These are phyloP conservation scores for Flueggea neowawraea DNA, from an alignment of 441 rosid species.

Conservation along the genomic window DNA sequence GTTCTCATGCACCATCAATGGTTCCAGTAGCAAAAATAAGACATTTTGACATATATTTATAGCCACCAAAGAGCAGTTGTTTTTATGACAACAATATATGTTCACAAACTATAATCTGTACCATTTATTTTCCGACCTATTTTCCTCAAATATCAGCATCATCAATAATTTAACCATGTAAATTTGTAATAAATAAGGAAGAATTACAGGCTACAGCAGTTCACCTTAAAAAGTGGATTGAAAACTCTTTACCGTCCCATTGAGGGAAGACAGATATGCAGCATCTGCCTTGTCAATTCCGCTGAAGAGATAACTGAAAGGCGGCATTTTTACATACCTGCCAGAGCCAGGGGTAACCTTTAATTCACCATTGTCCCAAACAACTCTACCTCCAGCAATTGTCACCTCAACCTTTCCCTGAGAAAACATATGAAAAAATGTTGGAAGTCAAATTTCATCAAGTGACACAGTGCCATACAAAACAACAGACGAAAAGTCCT, in stretches of 20 bases:
- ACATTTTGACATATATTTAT: too few species aligned
- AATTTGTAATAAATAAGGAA: too few species aligned
- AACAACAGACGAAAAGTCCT: background rate
- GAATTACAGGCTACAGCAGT: background rate
- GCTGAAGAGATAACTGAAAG: slow-evolving; percentile 69
- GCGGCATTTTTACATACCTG: slow-evolving; percentile 66
- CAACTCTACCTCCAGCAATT: slow-evolving; percentile 76
- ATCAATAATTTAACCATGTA: too few species aligned
- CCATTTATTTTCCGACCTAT: too few species aligned
- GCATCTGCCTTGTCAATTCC: slow-evolving; percentile 79
- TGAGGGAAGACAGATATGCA: slow-evolving; percentile 60
- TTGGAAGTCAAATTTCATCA: background rate
- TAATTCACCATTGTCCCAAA: slow-evolving; percentile 72
- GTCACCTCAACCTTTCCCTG: slow-evolving; percentile 97
- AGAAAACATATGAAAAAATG: slow-evolving; percentile 11
- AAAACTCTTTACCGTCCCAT: slow-evolving; percentile 69
- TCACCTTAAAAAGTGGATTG: slow-evolving; percentile 16
- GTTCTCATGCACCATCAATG: too few species aligned
- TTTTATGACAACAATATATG: too few species aligned
- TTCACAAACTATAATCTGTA: too few species aligned
- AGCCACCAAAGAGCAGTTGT: too few species aligned
- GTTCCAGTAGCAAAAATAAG: too few species aligned
- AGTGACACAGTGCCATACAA: background rate
- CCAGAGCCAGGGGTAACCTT: slow-evolving; percentile 68
- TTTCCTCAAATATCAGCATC: too few species aligned